Evolutionary conservation across 2,329 filamentous ascomycete genomes (phyloP).

Genomic region (Aspergillus phoenicis): DNA sequence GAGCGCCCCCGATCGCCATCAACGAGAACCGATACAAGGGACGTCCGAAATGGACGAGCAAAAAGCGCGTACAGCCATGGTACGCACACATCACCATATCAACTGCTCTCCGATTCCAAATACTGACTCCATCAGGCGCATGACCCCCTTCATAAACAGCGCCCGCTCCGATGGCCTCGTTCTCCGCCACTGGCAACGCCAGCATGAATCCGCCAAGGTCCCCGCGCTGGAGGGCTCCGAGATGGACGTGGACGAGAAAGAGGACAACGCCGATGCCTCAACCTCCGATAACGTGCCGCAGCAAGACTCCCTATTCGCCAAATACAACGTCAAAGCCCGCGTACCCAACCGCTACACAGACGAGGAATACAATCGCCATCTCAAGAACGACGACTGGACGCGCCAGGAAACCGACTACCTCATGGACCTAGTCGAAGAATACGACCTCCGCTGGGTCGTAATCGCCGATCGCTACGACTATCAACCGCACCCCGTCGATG

Average conservation of each 20-base stretch:
- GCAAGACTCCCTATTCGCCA: conserved; percentile 67
- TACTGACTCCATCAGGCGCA: conserved; percentile 58
- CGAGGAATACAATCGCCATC: conserved; percentile 76
- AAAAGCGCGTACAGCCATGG: conserved; percentile 48
- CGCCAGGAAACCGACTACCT: conserved; percentile 94
- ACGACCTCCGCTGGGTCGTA: conserved; percentile 85
- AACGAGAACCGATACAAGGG: conserved; percentile 57
- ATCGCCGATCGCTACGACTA: conserved; percentile 92
- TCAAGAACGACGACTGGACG: conserved; percentile 79
- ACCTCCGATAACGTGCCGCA: conserved; percentile 35
- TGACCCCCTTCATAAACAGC: conserved; percentile 73
- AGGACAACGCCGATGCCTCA: conserved; percentile 33
- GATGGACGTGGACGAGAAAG: conserved; percentile 43
- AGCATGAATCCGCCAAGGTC: conserved; percentile 51
- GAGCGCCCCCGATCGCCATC: conserved; percentile 55
- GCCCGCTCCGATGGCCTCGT: conserved; percentile 72
- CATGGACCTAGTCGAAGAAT: conserved; percentile 72
- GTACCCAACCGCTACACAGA: conserved; percentile 77
- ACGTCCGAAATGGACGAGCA: conserved; percentile 51
- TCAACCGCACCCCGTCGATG: conserved; percentile 33
- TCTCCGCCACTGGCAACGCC: conserved; percentile 79
- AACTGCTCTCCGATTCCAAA: not conserved
- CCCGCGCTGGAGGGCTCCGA: conserved; percentile 40
- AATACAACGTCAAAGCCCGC: conserved; percentile 81
- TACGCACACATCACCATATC: conserved; percentile 32